Base-by-base conservation (phyloP, 129 eudicot species). In the Escallonia rubra region DNA sequence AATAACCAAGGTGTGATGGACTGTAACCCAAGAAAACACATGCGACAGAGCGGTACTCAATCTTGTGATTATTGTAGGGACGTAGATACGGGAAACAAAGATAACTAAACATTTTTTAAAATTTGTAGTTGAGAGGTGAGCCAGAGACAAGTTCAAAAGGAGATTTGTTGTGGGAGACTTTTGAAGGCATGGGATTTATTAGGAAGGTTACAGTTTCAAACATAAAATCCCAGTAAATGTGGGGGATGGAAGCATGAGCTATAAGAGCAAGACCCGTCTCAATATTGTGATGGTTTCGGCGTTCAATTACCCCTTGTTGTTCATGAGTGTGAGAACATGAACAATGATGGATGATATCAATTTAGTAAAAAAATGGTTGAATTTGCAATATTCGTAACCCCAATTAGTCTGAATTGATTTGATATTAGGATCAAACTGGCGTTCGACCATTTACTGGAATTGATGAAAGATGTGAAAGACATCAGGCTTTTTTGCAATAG, bases 291-390 rank as follows among this genome's bases (percentile, higher is more conserved):
- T 53, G 10, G 15, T 68, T 41, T 13, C 53, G 51, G 2, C 63
- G 39, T 43, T 56, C 63, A 7, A 59, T 13, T 4, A 34, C n/a
- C 7, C 72, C 72, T 54, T 68, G 55, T 68, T 68, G 72, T 34
- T 68, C 63, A 4, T 12, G 53, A 2, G 63, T 68, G 42, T 68
- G 53, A 8, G 63, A 48, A 12, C 63, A 54, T 5, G 63, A 68
- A 12, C 55, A 3, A 11, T 53, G 53, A 43, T 68, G 72, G 1
- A 2, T 2, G 2, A 68, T 43, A 1, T 53, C 63, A 3, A 4
- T 11, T 5, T 44, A 1, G n/a, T 10, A 14, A 23, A 23, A 23
- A 23, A 23, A 23, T 12, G 5, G 8, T 39, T 51, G 40, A 68
- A 2, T 34, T 41, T 56, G 6, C 53, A 52, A 43, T 40, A 68